phyloP scores from a whole-genome alignment of 1,139 yeast species.

The Groenewaldozyma auringiensis region DNA sequence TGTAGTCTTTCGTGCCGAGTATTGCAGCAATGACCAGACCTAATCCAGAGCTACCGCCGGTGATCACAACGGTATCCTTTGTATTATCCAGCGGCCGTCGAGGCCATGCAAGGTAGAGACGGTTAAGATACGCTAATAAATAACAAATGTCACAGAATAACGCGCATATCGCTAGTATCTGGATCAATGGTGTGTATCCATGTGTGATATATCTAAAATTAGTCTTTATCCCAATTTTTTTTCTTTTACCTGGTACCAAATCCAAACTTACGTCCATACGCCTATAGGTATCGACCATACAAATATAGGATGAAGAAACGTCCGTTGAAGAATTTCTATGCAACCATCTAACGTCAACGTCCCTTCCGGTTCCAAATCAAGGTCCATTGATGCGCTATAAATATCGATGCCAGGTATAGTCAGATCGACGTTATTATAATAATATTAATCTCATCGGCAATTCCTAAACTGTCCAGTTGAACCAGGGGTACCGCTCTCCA shows the following conservation, averaged over 20 bases:
- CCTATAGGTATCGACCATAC: slow-evolving; percentile 18
- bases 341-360: slow-evolving; percentile 10
- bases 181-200: not conserved
- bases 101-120: slow-evolving; percentile 16
- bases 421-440: no score
- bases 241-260: not conserved
- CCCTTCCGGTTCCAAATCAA: not conserved
- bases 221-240: not conserved
- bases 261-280: slow-evolving; percentile 12
- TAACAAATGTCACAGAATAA: slow-evolving; percentile 12
- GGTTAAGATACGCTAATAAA: slow-evolving; percentile 12
- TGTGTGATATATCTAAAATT: not conserved
- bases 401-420: no score
- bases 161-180: slow-evolving; percentile 7
- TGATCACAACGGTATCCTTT: slow-evolving; percentile 40
- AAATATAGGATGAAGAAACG: slow-evolving; percentile 18
- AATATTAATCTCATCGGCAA: no score
- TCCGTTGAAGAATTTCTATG: slow-evolving; percentile 12
- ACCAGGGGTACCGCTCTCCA: no score
- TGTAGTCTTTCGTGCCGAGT: slow-evolving; percentile 31
- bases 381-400: no score
- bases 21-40: slow-evolving; percentile 42
- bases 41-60: slow-evolving; percentile 62
- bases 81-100: slow-evolving; percentile 11
- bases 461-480: no score